A percentile compares a stretch with the other conserved stretches of the same genome.
Evolutionary conservation across 1,284 basidiomycete species (phyloP).

Genomic region (Meira miltonrushii): DNA sequence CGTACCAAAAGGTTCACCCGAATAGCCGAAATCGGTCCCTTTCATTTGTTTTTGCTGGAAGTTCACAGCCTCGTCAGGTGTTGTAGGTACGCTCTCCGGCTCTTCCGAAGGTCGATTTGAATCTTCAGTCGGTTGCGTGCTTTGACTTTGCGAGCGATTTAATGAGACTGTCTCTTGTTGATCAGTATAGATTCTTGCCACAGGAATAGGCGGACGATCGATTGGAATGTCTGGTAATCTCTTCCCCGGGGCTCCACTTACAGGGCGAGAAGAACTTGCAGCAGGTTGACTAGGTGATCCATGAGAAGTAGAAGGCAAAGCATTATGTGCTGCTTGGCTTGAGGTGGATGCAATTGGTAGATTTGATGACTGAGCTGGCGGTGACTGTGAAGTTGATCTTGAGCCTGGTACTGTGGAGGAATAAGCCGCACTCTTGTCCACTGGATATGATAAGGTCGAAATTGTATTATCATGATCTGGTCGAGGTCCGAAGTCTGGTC

Average conservation of each 20-base stretch:
- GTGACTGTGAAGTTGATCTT: background rate
- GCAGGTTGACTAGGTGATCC: background rate
- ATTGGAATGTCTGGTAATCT: background rate
- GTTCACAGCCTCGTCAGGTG: background rate
- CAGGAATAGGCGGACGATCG: background rate
- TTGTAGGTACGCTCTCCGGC: background rate
- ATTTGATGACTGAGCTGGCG: background rate
- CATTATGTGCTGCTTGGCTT: background rate
- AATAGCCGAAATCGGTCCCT: slow-evolving; percentile 35
- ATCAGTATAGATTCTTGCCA: background rate
- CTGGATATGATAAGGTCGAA: background rate
- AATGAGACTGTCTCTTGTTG: background rate
- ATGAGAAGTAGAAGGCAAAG: background rate
- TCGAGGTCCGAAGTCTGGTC: background rate
- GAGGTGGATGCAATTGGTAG: background rate
- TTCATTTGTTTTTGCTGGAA: slow-evolving; percentile 10
- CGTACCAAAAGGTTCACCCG: slow-evolving; percentile 24
- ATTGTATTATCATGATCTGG: background rate
- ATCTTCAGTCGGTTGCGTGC: background rate
- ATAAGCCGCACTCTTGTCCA: background rate
- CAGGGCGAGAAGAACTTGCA: background rate
- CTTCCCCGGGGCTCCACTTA: background rate
- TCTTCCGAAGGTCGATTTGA: background rate
- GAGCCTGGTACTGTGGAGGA: too few species aligned
- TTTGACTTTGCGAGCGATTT: background rate